Conservation (phyloP, 306 rosid genomes). For the Biancaea sappan region DNA sequence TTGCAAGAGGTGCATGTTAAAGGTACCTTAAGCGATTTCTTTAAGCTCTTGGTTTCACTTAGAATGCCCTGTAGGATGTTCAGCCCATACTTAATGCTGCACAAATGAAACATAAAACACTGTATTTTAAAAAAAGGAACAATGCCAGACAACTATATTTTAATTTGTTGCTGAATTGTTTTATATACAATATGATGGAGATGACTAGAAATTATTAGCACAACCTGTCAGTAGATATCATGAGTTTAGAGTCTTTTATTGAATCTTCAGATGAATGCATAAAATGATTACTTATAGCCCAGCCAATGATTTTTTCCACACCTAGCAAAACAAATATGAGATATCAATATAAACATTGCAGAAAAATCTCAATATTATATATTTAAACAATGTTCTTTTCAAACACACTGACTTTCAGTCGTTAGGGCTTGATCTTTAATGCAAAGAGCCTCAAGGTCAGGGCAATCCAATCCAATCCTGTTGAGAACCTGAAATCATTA, state of each 20-base stretch:
- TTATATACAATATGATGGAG: not conserved
- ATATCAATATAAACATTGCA: conserved; percentile 18
- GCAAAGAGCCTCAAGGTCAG: conserved; percentile 70
- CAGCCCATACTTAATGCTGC: conserved; percentile 79
- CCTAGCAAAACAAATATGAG: conserved; percentile 40
- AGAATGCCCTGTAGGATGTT: conserved; percentile 73
- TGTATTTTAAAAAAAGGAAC: conserved; percentile 25
- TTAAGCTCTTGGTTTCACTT: conserved; percentile 70
- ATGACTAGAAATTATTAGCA: conserved; percentile 27
- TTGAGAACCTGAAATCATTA: conserved; percentile 73
- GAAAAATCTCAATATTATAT: conserved; percentile 2
- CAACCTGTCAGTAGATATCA: conserved; percentile 81
- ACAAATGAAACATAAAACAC: conserved; percentile 34
- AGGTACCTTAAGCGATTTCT: conserved; percentile 81
- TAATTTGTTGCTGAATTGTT: not conserved
- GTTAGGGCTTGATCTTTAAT: conserved; percentile 83
- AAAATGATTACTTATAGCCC: conserved; percentile 89
- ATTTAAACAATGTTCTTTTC: not conserved
- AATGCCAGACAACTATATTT: conserved; percentile 7
- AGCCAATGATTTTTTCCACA: conserved; percentile 89
- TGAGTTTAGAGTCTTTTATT: conserved; percentile 68
- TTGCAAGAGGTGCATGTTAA: not conserved
- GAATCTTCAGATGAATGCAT: conserved; percentile 68
- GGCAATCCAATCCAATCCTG: conserved; percentile 74
- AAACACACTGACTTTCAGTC: conserved; percentile 62